A percentile compares a stretch with the other conserved stretches of the same genome.
Evolutionary conservation across 2,329 filamentous ascomycete genomes (phyloP).

Genomic region (Chaetomium sp.): DNA sequence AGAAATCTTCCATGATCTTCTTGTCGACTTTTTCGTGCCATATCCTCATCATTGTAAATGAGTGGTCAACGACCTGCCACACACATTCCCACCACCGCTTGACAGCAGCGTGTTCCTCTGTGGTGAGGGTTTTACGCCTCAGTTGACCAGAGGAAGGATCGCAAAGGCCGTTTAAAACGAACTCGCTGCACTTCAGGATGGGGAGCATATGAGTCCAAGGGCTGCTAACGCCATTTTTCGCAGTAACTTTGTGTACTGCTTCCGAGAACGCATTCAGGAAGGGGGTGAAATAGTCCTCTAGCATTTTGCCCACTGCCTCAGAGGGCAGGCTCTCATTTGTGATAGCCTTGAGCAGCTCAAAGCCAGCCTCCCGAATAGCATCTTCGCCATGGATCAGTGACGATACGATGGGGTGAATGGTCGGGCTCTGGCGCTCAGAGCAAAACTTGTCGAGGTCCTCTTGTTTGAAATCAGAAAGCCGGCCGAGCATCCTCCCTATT

Average conservation of each 20-base stretch:
- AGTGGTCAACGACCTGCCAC: constrained; percentile 79
- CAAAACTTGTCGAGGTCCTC: constrained; percentile 71
- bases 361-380: constrained; percentile 75
- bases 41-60: constrained; percentile 78
- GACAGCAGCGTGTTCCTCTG: constrained; percentile 65
- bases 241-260: constrained; percentile 48
- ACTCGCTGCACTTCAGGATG: constrained; percentile 58
- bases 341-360: constrained; percentile 80
- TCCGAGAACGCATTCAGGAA: constrained; percentile 50
- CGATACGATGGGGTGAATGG: constrained; percentile 74
- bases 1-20: constrained; percentile 83
- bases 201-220: constrained; percentile 62
- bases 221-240: constrained; percentile 41
- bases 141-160: constrained; percentile 60
- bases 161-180: constrained; percentile 59
- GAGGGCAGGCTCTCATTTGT: constrained; percentile 64
- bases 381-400: constrained; percentile 80
- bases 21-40: constrained; percentile 82
- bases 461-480: constrained; percentile 74
- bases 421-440: constrained; percentile 58
- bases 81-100: constrained; percentile 80
- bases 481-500: constrained; percentile 74
- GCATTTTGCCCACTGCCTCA: constrained; percentile 52
- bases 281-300: constrained; percentile 48
- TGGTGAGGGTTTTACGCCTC: constrained; percentile 57